Conservation (phyloP, 495 filamentous ascomycete genomes). For the Neurospora discreta region DNA sequence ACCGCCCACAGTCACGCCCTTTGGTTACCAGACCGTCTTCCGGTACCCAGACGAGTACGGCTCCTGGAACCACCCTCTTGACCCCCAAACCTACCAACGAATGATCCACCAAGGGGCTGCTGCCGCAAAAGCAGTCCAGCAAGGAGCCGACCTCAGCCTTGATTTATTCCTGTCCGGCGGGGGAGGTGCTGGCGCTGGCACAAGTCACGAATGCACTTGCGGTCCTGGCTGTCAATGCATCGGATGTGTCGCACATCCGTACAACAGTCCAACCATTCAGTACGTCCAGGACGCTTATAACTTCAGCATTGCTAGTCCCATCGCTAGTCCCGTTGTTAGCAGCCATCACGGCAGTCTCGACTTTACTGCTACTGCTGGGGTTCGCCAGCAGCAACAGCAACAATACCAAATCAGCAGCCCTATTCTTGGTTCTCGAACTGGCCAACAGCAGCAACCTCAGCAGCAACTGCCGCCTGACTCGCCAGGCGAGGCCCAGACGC, state of each 20-base stretch:
- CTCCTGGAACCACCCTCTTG: conserved; percentile 31
- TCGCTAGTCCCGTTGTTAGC: not conserved
- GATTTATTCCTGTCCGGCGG: not conserved
- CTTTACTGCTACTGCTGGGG: not conserved
- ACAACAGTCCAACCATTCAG: conserved; percentile 56
- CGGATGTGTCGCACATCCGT: conserved; percentile 60
- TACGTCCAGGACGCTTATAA: conserved; percentile 39
- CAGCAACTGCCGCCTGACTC: conserved; percentile 9
- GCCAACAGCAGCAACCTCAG: conserved; percentile 3
- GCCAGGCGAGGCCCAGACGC: conserved; percentile 16
- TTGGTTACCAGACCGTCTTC: conserved; percentile 16
- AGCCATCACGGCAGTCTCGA: not conserved
- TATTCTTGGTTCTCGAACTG: not conserved
- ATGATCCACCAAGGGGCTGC: conserved; percentile 7
- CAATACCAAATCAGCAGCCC: not conserved
- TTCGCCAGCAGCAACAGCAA: not conserved
- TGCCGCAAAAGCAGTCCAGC: not conserved
- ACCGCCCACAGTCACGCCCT: conserved; percentile 2
- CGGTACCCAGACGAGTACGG: conserved; percentile 31
- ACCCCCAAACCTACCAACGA: conserved; percentile 28
- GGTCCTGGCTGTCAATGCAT: conserved; percentile 59
- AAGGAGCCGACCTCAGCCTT: not conserved
- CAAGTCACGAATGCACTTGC: conserved; percentile 48
- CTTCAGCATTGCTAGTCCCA: conserved; percentile 1
- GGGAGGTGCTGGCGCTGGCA: conserved; percentile 11